Base-by-base conservation (phyloP, 2,329 filamentous ascomycete genomes). In the Xylariomycetidae sp. region DNA sequence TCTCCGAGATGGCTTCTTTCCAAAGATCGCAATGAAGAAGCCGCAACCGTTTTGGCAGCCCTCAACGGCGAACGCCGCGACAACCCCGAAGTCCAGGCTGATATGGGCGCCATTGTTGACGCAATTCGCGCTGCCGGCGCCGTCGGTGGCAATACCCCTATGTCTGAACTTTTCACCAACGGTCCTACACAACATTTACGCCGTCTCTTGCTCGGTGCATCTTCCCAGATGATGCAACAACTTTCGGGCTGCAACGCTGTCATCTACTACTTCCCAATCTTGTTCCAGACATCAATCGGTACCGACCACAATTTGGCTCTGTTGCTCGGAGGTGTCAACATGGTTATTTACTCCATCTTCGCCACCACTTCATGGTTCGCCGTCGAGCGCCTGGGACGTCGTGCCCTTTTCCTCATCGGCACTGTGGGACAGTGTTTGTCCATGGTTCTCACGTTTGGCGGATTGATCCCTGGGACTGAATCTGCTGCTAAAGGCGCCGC, bases 121-220 rank as follows among this genome's bases (percentile, higher is more conserved):
- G 56, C 56, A 6, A 55, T 59, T 33, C 44, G 46, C 4, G 49
- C 50, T 7, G 50, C 55, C 5, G 56, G 56, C 9, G 53, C 57
- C 33, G 38, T 40, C 2, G 52, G 53, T 11, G 53, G 55, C 25
- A 45, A 49, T 20, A 57, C 54, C 3, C 43, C 46, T 9, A 47
- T 57, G 14, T 42, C 36, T 36, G 68, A 72, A 2, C 64, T 81
- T 3, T 69, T 80, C 48, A 79, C 76, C 2, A 65, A 67, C 30
- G 77, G 78, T 37, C 77, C 74, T 51, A 79, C 74, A 0, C 78
- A 82, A 56, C 74, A 82, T 46, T 71, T 80, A 56, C 71, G 78
- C 4, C 70, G 79, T 17, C 74, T 82, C 62, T 37, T 80, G 23
- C 66, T 82, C 6, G 78, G 77, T 4, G 66, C 71, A 0, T 70